A percentile compares a stretch with the other conserved stretches of the same genome.
These are phyloP conservation scores for Stachybotrys chlorohalonatus DNA, from an alignment of 2,329 filamentous ascomycete species.

Conservation along the genomic window DNA sequence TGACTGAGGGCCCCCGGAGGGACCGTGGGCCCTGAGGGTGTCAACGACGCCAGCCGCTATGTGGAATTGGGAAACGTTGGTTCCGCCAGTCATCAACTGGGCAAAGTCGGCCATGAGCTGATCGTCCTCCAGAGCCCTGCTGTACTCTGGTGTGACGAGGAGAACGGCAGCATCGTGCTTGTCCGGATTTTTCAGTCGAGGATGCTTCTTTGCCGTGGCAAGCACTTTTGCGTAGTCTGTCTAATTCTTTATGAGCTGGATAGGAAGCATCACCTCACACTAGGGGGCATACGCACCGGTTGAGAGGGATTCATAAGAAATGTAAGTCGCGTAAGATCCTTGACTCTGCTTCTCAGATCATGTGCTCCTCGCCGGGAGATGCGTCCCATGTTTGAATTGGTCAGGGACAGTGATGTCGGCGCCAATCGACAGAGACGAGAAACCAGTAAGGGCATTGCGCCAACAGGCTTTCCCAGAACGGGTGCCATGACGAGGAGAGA, in stretches of 20 bases:
- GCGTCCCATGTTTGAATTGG: background rate
- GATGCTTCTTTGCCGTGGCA: slow-evolving; percentile 6
- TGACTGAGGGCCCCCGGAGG: slow-evolving; percentile 18
- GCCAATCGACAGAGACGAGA: background rate
- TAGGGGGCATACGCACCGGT: background rate
- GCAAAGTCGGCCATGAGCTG: slow-evolving; percentile 33
- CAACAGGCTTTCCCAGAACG: background rate
- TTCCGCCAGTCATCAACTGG: slow-evolving; percentile 34
- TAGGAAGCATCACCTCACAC: background rate
- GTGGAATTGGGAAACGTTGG: slow-evolving; percentile 29
- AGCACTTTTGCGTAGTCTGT: slow-evolving; percentile 8
- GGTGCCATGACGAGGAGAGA: too few species aligned
- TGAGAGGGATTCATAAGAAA: background rate
- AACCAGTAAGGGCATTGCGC: background rate
- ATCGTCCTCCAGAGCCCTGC: slow-evolving; percentile 36
- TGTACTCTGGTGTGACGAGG: slow-evolving; percentile 38
- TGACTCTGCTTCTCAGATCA: background rate
- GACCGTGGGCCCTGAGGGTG: slow-evolving; percentile 31
- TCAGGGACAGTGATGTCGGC: background rate
- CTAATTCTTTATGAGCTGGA: slow-evolving; percentile 7
- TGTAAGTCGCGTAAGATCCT: background rate
- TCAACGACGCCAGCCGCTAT: slow-evolving; percentile 49
- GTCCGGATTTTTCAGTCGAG: slow-evolving; percentile 16
- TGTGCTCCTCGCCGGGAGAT: background rate
- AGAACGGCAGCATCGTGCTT: slow-evolving; percentile 35